These are phyloP conservation scores for Podospora appendiculata DNA, from an alignment of 495 filamentous ascomycete species.

Conservation along the genomic window DNA sequence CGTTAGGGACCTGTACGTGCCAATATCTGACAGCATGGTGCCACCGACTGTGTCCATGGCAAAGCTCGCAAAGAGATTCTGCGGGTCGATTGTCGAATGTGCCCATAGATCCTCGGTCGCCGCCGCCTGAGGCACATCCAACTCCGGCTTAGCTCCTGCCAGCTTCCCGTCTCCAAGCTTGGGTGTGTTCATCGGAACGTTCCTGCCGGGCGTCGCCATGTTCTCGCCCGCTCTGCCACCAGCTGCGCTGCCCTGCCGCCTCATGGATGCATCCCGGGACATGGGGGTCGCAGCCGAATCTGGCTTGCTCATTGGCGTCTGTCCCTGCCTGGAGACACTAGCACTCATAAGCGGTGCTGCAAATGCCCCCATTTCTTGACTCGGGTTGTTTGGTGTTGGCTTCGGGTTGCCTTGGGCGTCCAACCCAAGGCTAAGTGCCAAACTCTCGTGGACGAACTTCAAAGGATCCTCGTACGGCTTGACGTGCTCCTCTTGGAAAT, in stretches of 20 bases:
- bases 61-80: constrained; percentile 31
- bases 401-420: constrained; percentile 39
- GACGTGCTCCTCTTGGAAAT: constrained; percentile 47
- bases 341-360: constrained; percentile 22
- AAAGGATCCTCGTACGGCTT: constrained; percentile 46
- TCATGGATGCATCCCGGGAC: constrained; percentile 40
- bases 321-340: constrained; percentile 36
- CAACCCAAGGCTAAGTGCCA: constrained; percentile 35
- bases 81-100: constrained; percentile 37
- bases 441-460: constrained; percentile 38
- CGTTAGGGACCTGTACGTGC: constrained; percentile 37
- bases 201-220: constrained; percentile 21
- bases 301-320: constrained; percentile 28
- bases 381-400: constrained; percentile 3
- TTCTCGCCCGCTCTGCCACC: constrained; percentile 22
- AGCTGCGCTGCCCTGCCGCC: constrained; percentile 29
- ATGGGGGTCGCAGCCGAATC: constrained; percentile 34
- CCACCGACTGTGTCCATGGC: constrained; percentile 19
- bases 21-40: constrained; percentile 38
- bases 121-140: constrained; percentile 11
- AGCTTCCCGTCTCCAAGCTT: constrained; percentile 15
- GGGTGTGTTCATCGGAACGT: constrained; percentile 10
- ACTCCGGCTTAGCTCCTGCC: constrained; percentile 4
- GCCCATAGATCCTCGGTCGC: constrained; percentile 25
- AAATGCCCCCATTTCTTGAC: constrained; percentile 4